Evolutionary conservation across 495 filamentous ascomycete genomes (phyloP), one percentile per base, ranked within the genome.

Genomic region (Neurospora africana): DNA sequence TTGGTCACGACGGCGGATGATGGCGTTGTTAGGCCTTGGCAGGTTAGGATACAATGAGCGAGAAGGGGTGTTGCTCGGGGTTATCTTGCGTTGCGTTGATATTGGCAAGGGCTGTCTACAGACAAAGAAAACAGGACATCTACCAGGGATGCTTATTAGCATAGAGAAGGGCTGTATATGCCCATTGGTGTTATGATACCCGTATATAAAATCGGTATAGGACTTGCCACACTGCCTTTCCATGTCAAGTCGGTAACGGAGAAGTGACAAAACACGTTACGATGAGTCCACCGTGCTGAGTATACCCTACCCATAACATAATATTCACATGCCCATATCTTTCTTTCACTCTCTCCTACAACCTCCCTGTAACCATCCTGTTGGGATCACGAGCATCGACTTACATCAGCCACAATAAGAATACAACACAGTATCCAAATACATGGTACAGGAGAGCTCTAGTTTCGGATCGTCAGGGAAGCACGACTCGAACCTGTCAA

Each of bases 1-100:
- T 80, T 96, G 68, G 83, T 95, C 15, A 91, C 90, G 10, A 93
- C 91, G 3, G 93, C 91, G 5, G 93, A 96, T 76, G 93, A 96
- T 81, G 93, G 93, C 0, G 85, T 86, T 61, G 88, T 95, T 38
- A 88, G 89, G 74, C 86, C 92, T 9, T 96, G 93, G 93, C 75
- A 83, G 74, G 74, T 85, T 21, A 71, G 78, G 70, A 70, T 71
- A 70, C 72, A 71, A 23, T 73, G 69, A 65, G 27, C 0, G 53
- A 30, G 15, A 65, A 65, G 27, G 27, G 53, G 5, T 6, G 11
- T 58, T 61, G 23, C 53, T 2, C 1, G 30, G 11, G 27, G 5
- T 30, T 8, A 4, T 15, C 1, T 30, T 6, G 47, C 13, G 23
- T 61, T 17, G 11, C 7, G 23, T 61, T 30, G 5, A 17, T 30